phyloP scores from a whole-genome alignment of 176 grass and related monocot species.

The Oryza glumipatula region DNA sequence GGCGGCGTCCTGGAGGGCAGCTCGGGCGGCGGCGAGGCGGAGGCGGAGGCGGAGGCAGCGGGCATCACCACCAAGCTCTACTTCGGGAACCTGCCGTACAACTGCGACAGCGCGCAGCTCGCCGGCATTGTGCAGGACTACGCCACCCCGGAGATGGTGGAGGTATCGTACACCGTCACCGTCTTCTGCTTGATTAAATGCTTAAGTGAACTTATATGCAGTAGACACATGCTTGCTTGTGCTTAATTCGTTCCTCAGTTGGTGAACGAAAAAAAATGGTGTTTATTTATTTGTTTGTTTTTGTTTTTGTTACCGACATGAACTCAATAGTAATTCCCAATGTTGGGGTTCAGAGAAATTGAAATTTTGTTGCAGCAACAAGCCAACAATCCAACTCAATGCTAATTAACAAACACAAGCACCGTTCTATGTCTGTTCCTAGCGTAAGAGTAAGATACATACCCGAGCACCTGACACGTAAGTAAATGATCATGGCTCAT shows the following conservation, averaged over 20 bases:
- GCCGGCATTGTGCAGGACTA: conserved; percentile 85
- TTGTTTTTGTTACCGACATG: no score
- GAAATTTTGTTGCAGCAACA: no score
- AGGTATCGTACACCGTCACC: conserved; percentile 46
- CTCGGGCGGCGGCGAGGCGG: neutral
- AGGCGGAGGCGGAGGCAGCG: neutral
- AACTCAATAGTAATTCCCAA: no score
- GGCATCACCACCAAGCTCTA: conserved; percentile 70
- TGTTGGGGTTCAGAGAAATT: no score
- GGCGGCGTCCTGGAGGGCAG: neutral
- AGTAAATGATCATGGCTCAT: neutral
- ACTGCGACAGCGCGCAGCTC: conserved; percentile 90
- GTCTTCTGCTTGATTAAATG: neutral
- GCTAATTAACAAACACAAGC: neutral
- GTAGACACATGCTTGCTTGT: neutral
- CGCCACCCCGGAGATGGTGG: conserved; percentile 87
- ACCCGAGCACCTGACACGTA: no score
- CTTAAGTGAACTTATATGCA: neutral
- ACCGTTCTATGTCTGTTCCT: neutral
- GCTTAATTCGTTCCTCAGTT: no score
- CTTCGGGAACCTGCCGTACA: conserved; percentile 95
- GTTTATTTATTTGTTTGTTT: no score
- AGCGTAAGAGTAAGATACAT: neutral
- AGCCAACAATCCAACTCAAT: neutral
- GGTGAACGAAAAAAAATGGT: no score